These are phyloP conservation scores for Pythium aphanidermatum DNA, from an alignment of 352 stramenopile genomes.

Conservation along the genomic window DNA sequence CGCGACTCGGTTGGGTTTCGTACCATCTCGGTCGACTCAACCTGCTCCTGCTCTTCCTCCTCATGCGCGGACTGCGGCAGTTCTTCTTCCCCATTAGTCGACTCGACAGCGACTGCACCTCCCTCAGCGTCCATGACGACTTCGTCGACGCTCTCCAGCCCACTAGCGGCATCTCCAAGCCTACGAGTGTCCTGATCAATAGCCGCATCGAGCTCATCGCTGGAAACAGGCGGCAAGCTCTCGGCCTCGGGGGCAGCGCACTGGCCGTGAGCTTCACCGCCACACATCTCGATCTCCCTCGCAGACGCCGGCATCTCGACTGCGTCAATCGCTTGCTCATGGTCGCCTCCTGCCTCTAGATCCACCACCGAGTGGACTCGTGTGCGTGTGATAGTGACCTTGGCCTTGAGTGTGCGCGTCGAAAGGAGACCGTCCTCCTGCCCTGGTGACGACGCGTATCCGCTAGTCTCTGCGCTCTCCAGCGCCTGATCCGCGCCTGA, in stretches of 20 bases:
- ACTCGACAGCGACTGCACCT: no score
- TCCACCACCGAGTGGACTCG: constrained; percentile 7
- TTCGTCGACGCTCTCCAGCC: no score
- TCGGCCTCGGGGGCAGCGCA: constrained; percentile 5
- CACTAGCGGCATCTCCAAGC: no score
- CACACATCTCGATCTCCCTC: constrained; percentile 3
- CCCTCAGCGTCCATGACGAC: no score
- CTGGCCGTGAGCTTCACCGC: constrained; percentile 5
- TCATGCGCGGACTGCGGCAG: neutral
- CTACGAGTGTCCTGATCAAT: no score
- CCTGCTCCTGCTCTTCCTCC: neutral
- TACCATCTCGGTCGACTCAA: no score
- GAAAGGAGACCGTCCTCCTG: neutral
- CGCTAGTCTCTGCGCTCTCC: neutral
- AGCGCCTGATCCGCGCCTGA: no score
- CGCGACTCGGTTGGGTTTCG: neutral
- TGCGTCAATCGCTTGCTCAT: no score
- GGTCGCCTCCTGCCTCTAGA: neutral
- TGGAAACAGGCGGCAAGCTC: neutral
- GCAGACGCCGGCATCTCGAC: neutral
- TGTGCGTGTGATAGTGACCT: constrained; percentile 8
- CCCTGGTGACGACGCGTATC: neutral
- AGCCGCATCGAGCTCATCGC: neutral
- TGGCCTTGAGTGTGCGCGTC: neutral
- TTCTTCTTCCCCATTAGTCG: neutral